Conservation (phyloP, 2,329 filamentous ascomycete genomes). For the Lasiodiplodia sp. region DNA sequence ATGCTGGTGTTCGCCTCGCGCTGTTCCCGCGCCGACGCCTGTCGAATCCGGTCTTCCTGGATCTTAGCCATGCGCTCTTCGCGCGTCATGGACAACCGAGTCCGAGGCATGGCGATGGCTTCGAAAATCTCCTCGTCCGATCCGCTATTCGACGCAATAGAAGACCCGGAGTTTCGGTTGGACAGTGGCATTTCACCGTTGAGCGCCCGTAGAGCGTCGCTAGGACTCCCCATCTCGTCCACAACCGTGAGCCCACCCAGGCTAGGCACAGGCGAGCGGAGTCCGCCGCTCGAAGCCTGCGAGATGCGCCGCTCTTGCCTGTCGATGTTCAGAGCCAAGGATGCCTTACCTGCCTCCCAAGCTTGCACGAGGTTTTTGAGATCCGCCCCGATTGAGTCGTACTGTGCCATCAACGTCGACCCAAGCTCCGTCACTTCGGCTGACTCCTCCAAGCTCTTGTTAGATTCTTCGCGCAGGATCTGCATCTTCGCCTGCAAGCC, state of each 20-base stretch:
- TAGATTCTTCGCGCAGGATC: constrained; percentile 87
- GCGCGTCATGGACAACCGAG: constrained; percentile 74
- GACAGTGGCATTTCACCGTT: constrained; percentile 71
- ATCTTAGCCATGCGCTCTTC: constrained; percentile 90
- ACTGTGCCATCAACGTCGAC: constrained; percentile 81
- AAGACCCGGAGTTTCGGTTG: constrained; percentile 40
- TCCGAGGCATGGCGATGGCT: constrained; percentile 79
- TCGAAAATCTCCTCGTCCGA: constrained; percentile 85
- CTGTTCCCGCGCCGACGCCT: constrained; percentile 74
- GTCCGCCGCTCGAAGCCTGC: constrained; percentile 52
- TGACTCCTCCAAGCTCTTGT: constrained; percentile 76
- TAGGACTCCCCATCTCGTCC: constrained; percentile 60
- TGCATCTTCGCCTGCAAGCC: constrained; percentile 95
- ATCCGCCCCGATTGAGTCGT: constrained; percentile 92
- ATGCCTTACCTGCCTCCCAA: constrained; percentile 73
- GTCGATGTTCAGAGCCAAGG: constrained; percentile 81
- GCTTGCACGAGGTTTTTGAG: constrained; percentile 66
- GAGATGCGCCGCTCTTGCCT: constrained; percentile 72
- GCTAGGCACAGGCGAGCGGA: constrained; percentile 59
- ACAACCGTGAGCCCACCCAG: constrained; percentile 69
- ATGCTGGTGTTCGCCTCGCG: constrained; percentile 85
- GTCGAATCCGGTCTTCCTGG: constrained; percentile 81
- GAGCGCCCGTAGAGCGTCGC: constrained; percentile 77
- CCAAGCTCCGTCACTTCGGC: constrained; percentile 75
- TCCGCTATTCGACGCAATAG: constrained; percentile 57